Conservation (phyloP, 73 alveolate species). For the Blepharisma japonicum region DNA sequence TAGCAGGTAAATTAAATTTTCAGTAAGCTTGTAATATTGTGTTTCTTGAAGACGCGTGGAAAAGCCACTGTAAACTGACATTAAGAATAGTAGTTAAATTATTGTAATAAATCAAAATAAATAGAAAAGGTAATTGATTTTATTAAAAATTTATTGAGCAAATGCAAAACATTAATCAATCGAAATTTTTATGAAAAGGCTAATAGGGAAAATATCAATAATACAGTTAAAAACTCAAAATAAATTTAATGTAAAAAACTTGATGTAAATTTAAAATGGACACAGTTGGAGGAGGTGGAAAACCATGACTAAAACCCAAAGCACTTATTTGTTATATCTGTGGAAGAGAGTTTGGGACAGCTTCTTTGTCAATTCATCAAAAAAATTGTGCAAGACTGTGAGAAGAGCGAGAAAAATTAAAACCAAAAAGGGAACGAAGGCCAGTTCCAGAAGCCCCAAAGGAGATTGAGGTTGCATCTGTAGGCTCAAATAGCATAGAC, state of each 20-base stretch:
- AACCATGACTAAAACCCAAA: slow-evolving; percentile 38
- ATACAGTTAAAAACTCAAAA: too few relatives aligned
- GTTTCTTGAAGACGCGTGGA: slow-evolving; percentile 19
- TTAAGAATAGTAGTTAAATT: not conserved
- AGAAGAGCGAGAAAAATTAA: slow-evolving; percentile 65
- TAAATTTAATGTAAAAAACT: too few relatives aligned
- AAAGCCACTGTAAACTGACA: slow-evolving; percentile 30
- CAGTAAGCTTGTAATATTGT: slow-evolving; percentile 11
- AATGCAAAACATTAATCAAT: too few relatives aligned
- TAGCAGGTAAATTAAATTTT: slow-evolving; percentile 3
- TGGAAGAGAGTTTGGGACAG: slow-evolving; percentile 86
- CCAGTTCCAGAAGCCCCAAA: slow-evolving; percentile 67
- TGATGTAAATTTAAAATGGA: not conserved
- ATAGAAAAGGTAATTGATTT: too few relatives aligned
- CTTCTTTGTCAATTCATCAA: slow-evolving; percentile 72
- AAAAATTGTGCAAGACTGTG: slow-evolving; percentile 69
- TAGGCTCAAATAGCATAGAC: not conserved
- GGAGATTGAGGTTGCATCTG: slow-evolving; percentile 35
- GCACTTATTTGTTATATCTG: slow-evolving; percentile 63
- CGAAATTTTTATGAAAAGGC: too few relatives aligned
- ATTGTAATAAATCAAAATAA: too few relatives aligned
- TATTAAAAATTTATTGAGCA: too few relatives aligned
- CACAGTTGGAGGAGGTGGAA: slow-evolving; percentile 27
- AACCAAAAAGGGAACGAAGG: slow-evolving; percentile 75
- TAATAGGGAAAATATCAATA: too few relatives aligned